phyloP scores from a whole-genome alignment of 805 yeast species.

The Kregervanrija pseudodelftensis region DNA sequence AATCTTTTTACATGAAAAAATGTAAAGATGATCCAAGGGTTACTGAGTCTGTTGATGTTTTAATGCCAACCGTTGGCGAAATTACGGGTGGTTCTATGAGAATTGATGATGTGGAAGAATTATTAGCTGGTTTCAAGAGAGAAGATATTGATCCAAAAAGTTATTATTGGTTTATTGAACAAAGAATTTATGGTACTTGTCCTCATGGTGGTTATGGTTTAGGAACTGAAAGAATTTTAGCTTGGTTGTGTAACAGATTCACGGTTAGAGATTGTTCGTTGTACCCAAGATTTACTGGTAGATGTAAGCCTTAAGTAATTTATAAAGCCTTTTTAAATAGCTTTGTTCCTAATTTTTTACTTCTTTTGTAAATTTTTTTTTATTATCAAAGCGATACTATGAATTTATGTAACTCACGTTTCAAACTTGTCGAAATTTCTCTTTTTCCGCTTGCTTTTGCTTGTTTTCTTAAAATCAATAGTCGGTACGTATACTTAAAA shows the following conservation, averaged over 20 bases:
- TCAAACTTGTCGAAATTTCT: too few relatives aligned
- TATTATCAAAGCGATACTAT: too few relatives aligned
- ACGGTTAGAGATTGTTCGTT: conserved; percentile 97
- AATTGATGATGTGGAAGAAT: conserved; percentile 72
- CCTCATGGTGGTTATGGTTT: conserved; percentile 99
- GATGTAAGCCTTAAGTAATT: conserved; percentile 77
- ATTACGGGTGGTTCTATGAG: conserved; percentile 99
- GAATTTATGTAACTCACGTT: too few relatives aligned
- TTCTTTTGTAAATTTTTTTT: too few relatives aligned
- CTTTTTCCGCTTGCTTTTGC: too few relatives aligned
- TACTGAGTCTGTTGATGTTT: conserved; percentile 95
- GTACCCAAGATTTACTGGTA: conserved; percentile 96
- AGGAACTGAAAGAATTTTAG: conserved; percentile 96
- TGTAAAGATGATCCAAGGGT: conserved; percentile 87
- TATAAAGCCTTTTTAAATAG: too few relatives aligned
- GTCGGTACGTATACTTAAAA: too few relatives aligned
- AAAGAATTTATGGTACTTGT: conserved; percentile 93
- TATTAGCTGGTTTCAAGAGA: conserved; percentile 85
- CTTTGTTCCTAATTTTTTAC: too few relatives aligned
- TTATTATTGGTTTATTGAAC: conserved; percentile 95
- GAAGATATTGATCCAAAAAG: conserved; percentile 77
- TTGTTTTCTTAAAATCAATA: too few relatives aligned
- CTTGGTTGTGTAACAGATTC: conserved; percentile 96
- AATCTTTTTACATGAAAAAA: conserved; percentile 96
- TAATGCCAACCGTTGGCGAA: conserved; percentile 99